Base-by-base conservation (phyloP, 257 asterid species). In the Nicotiana noctiflora region DNA sequence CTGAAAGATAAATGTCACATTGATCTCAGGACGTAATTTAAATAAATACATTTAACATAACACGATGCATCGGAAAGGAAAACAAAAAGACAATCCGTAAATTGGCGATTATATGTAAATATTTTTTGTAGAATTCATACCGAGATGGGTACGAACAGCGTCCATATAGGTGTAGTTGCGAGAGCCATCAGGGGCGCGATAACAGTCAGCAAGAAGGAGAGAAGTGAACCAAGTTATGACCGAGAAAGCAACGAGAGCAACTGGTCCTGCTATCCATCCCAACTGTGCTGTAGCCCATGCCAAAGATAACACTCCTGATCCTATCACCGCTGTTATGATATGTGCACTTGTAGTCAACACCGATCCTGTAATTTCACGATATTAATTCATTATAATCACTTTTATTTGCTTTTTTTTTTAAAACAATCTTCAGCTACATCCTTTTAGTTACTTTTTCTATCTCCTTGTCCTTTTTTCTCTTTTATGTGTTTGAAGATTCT, bases 281-380 rank as follows among this genome's bases (percentile, higher is more conserved):
- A 92, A 82, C 66, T 92, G 94, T 2, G 95, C 90, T 0, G 88
- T 86, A 34, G 97, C 94, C 98, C 98, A 93, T 8, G 95, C 93
- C n/a, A 93, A 81, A 19, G 97, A 89, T 46, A 93, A 37, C 79
- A 93, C 98, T 0, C 97, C 97, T 18, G 98, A 93, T 34, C 98
- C 97, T 37, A 92, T 92, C 0, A 92, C 97, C 0, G 94, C 91
- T 0, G 97, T 91, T 83, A 90, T 83, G 23, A 91, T 93, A 80
- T 93, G 97, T 6, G 95, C 97, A 65, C 83, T 77, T 18, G 95
- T 85, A 1, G 92, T 91, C 85, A 80, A 29, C 85, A 86, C 27
- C 1, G 93, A 90, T 1, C 97, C 96, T 86, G 13, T 40, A 80
- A 31, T 74, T 12, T 62, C 17, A 51, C 51, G 4, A 29, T 5